phyloP scores from a whole-genome alignment of 2,329 filamentous ascomycete species.

The Purpureocillium takamizusanense region DNA sequence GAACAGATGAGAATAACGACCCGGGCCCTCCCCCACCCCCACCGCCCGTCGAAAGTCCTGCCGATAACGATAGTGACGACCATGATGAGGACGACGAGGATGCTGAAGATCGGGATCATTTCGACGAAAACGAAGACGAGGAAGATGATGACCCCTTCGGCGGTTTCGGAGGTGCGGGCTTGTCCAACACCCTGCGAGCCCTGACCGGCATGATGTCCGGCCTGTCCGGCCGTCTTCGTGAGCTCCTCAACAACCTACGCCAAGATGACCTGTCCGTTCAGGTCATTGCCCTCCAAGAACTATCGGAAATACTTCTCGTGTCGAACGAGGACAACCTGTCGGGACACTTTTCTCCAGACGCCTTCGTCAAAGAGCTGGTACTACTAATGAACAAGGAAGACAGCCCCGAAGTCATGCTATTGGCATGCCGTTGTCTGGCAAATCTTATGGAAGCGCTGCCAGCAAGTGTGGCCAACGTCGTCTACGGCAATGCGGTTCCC shows the following conservation, averaged over 20 bases:
- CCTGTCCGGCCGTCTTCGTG: constrained; percentile 68
- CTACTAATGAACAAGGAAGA: constrained; percentile 88
- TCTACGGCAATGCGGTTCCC: constrained; percentile 93
- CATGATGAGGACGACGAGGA: constrained; percentile 22
- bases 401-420: constrained; percentile 93
- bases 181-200: constrained; percentile 76
- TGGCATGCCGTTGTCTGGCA: constrained; percentile 89
- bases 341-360: constrained; percentile 88
- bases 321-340: constrained; percentile 95
- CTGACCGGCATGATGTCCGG: constrained; percentile 89
- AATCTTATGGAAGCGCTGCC: constrained; percentile 97
- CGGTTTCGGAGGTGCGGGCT: constrained; percentile 59
- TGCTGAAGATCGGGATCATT: constrained; percentile 42
- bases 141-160: constrained; percentile 58
- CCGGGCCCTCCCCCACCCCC: constrained; percentile 33
- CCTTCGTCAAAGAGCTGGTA: constrained; percentile 92
- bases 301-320: constrained; percentile 87
- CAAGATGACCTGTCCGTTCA: constrained; percentile 85
- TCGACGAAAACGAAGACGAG: constrained; percentile 53
- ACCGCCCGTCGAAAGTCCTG: constrained; percentile 22
- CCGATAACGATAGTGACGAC: constrained; percentile 28
- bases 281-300: constrained; percentile 82
- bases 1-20: constrained; percentile 48
- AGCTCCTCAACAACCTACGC: constrained; percentile 65
- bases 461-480: constrained; percentile 86